Evolutionary conservation across 148 eudicot genomes (phyloP).

Genomic region (Chenopodium berlandieri): DNA sequence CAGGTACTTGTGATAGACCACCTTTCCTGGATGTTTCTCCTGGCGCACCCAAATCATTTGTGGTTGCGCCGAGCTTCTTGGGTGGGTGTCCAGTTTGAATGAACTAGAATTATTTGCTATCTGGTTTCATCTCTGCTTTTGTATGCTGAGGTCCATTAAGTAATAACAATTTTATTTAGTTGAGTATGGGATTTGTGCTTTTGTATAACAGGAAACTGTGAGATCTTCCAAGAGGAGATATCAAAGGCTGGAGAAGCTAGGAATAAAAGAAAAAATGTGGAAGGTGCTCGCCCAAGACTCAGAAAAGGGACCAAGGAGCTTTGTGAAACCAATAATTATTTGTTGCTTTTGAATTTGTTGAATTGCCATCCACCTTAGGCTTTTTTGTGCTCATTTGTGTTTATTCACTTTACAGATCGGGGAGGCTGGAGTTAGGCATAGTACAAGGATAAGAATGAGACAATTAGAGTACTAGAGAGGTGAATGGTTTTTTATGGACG

Average conservation of each 20-base stretch:
- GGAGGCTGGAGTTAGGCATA: constrained; percentile 64
- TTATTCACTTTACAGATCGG: constrained; percentile 42
- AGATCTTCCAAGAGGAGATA: constrained; percentile 5
- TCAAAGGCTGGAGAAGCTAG: neutral
- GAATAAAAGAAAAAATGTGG: constrained; percentile 24
- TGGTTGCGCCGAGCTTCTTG: constrained; percentile 39
- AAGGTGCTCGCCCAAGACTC: constrained; percentile 4
- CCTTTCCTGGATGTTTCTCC: constrained; percentile 33
- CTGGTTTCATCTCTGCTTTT: constrained; percentile 34
- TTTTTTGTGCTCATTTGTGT: constrained; percentile 13
- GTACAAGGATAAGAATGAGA: constrained; percentile 69
- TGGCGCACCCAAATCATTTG: constrained; percentile 35
- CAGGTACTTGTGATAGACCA: constrained; percentile 42
- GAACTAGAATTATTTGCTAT: constrained; percentile 26
- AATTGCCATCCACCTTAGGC: constrained; percentile 1
- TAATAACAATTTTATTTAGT: neutral
- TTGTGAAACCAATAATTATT: constrained; percentile 32
- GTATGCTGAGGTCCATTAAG: neutral
- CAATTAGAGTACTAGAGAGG: constrained; percentile 89
- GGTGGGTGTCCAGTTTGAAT: constrained; percentile 27
- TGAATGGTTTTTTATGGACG: constrained; percentile 72
- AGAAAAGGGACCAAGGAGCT: constrained; percentile 32
- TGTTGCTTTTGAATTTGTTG: constrained; percentile 8
- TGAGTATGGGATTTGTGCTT: neutral
- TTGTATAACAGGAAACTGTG: constrained; percentile 5